Evolutionary conservation across 805 yeast species (phyloP), one percentile per base, ranked within the genome.

Genomic region (Millerozyma acaciae): DNA sequence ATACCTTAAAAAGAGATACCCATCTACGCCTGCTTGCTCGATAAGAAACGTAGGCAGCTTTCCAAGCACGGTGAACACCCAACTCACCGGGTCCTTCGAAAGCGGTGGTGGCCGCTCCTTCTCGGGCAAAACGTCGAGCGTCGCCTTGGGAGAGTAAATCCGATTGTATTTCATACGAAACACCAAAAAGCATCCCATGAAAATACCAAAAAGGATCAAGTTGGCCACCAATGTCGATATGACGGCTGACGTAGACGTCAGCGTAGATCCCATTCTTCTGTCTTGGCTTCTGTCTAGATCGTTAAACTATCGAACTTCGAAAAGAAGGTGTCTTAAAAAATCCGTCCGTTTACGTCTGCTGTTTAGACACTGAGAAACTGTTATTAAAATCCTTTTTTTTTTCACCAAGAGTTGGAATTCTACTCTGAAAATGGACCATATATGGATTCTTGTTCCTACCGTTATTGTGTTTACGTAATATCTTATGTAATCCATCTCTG

Each of bases 21-120:
- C 97, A 54, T 90, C 97, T n/a, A 90, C 55, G 12, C 97, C 97
- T 14, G 93, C 82, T 49, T 90, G 94, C 44, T 81, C 79, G 38
- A 90, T 76, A 35, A 89, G 69, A 50, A 84, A 84, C 30, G 82
- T 64, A 35, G 84, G 88, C 1, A 86, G 76, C 50, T 84, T 80
- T 30, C 71, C 60, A 31, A 84, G 47, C 18, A 90, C 53, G 5
- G 80, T 78, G 6, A 57, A 42, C 8, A 88, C 37, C 97, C 97
- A 89, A 20, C 72, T 64, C 52, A 79, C 58, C 2, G 81, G 68
- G 21, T 88, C 93, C 14, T 56, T 57, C 2, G 89, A 82, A 28
- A 88, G 63, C 1, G 93, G 87, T 19, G 75, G 79, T 0, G 96
- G 95, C 40, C 73, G 72, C 47, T 78, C 73, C 13, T 75, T 77